phyloP scores from a whole-genome alignment of 2,329 filamentous ascomycete species.

The Coniochaeta sp. region DNA sequence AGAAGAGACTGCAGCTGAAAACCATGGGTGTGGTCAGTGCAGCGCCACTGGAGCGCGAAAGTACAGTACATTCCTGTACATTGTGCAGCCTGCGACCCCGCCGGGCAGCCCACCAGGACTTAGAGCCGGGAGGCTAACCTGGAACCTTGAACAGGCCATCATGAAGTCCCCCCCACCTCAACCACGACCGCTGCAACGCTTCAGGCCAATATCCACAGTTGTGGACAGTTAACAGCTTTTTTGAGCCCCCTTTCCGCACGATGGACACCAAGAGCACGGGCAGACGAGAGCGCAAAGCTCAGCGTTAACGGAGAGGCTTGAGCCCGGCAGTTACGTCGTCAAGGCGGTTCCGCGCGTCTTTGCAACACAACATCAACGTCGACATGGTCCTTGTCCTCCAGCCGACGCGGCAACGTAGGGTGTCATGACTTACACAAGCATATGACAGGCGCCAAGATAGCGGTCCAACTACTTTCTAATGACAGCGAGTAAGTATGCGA shows the following conservation, averaged over 20 bases:
- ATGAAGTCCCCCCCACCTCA: not conserved
- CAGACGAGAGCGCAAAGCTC: not conserved
- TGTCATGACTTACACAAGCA: not conserved
- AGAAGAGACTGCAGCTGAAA: slow-evolving; percentile 24
- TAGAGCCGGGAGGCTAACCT: not conserved
- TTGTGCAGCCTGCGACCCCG: not conserved
- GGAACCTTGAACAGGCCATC: not conserved
- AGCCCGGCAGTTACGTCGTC: not conserved
- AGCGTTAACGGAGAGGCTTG: not conserved
- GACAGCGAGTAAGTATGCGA: not conserved
- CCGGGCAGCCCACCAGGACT: not conserved
- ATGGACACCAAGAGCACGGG: not conserved
- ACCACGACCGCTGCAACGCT: not conserved
- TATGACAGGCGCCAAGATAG: not conserved
- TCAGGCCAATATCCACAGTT: not conserved
- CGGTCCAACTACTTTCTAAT: not conserved
- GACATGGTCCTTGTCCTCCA: not conserved
- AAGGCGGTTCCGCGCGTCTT: not conserved
- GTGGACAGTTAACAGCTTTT: not conserved
- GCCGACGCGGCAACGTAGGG: not conserved
- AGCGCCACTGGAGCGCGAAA: slow-evolving; percentile 15
- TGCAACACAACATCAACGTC: not conserved
- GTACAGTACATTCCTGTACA: slow-evolving; percentile 1
- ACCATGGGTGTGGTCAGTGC: slow-evolving; percentile 20
- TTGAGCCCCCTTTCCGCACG: not conserved